Percentiles rank a stretch among this genome's conserved stretches.
These are phyloP conservation scores for Lizanozyma gosingica DNA, from an alignment of 1,139 yeast species.

Conservation along the genomic window DNA sequence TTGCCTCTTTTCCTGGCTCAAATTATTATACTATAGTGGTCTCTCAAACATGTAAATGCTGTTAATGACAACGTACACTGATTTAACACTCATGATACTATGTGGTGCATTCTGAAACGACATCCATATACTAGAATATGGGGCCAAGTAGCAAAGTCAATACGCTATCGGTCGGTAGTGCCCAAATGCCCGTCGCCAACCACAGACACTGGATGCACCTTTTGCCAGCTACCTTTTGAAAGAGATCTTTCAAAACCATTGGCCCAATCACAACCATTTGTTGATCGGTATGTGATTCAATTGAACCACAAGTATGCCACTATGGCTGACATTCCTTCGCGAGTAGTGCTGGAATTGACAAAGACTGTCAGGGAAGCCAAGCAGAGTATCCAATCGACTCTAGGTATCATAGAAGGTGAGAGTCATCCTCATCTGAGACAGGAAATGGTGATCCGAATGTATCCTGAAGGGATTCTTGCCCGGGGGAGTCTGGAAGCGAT, in stretches of 20 bases:
- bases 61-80: too few relatives aligned
- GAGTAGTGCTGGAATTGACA: slow-evolving; percentile 32
- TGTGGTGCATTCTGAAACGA: too few relatives aligned
- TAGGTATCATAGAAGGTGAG: not conserved
- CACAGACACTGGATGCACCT: slow-evolving; percentile 55
- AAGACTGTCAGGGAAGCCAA: not conserved
- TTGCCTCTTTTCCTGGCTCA: not conserved
- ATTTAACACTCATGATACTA: too few relatives aligned
- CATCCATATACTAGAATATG: too few relatives aligned
- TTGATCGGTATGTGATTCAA: slow-evolving; percentile 50
- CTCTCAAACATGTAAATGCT: too few relatives aligned
- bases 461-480: slow-evolving; percentile 7
- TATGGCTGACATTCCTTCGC: slow-evolving; percentile 44
- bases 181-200: slow-evolving; percentile 40
- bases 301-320: slow-evolving; percentile 26
- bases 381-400: not conserved
- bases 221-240: slow-evolving; percentile 41
- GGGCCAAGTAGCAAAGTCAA: not conserved
- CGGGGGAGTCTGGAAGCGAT: slow-evolving; percentile 32
- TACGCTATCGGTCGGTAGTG: not conserved
- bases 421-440: not conserved
- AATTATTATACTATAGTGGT: too few relatives aligned
- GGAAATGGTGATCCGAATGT: not conserved
- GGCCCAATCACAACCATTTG: slow-evolving; percentile 38
- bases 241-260: slow-evolving; percentile 33